Evolutionary conservation across 139 green algal species (phyloP).

Genomic region (Chlorella sorokiniana): DNA sequence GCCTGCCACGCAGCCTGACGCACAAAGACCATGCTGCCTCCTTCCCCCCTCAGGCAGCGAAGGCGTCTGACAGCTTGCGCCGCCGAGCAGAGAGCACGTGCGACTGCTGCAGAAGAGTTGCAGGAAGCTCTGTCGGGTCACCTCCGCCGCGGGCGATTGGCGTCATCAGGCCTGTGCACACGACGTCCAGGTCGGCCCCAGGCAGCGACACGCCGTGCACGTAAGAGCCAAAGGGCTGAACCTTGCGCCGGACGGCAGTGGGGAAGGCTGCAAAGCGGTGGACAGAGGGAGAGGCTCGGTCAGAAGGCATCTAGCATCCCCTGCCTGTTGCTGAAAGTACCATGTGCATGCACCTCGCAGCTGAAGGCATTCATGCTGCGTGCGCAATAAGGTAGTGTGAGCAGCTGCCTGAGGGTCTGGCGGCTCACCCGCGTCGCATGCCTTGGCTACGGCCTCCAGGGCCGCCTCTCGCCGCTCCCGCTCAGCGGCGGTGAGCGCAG

Average conservation of each 20-base stretch:
- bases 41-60: too few species aligned
- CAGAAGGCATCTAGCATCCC: too few species aligned
- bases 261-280: slow-evolving; percentile 14
- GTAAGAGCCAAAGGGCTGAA: slow-evolving; percentile 18
- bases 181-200: slow-evolving; percentile 27
- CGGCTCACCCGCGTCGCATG: neutral
- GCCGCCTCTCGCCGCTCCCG: neutral
- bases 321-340: too few species aligned
- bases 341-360: too few species aligned
- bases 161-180: slow-evolving; percentile 25
- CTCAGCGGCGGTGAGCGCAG: neutral
- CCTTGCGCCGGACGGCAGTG: neutral
- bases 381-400: too few species aligned
- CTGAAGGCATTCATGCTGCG: too few species aligned
- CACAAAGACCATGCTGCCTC: too few species aligned
- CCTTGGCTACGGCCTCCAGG: neutral
- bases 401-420: neutral
- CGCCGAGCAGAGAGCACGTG: too few species aligned
- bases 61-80: too few species aligned
- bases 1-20: neutral
- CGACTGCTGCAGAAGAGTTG: neutral
- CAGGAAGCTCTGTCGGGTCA: neutral
- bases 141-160: slow-evolving; percentile 13
- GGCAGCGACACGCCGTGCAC: slow-evolving; percentile 18
- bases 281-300: neutral